A percentile compares a stretch with the other conserved stretches of the same genome.
These are phyloP conservation scores for Suillus spraguei DNA, from an alignment of 768 basidiomycete species.

Conservation along the genomic window DNA sequence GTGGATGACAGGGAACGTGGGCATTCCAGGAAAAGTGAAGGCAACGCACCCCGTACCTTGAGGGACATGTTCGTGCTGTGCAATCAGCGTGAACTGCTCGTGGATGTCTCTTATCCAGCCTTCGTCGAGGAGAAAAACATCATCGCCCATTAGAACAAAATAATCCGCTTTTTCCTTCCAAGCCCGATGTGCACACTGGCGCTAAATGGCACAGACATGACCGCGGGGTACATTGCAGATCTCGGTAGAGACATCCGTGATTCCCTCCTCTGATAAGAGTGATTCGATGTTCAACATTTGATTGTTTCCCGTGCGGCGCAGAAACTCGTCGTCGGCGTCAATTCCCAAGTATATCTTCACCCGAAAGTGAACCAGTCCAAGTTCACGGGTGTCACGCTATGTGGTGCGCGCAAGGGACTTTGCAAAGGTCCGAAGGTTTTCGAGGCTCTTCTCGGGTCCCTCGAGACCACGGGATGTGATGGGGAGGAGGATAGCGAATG, in stretches of 20 bases:
- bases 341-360: slow-evolving; percentile 49
- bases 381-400: slow-evolving; percentile 39
- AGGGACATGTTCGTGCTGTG: slow-evolving; percentile 34
- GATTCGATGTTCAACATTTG: slow-evolving; percentile 30
- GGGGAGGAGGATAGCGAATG: slow-evolving; percentile 58
- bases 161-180: slow-evolving; percentile 53
- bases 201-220: slow-evolving; percentile 56
- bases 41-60: slow-evolving; percentile 58
- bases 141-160: slow-evolving; percentile 55
- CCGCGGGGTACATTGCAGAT: slow-evolving; percentile 44
- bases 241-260: slow-evolving; percentile 40
- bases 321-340: slow-evolving; percentile 49
- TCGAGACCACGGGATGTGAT: slow-evolving; percentile 52
- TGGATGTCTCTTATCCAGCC: slow-evolving; percentile 53
- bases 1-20: slow-evolving; percentile 61
- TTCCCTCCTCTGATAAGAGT: slow-evolving; percentile 39
- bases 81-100: slow-evolving; percentile 38
- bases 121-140: slow-evolving; percentile 50
- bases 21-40: slow-evolving; percentile 65
- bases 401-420: slow-evolving; percentile 49
- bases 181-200: slow-evolving; percentile 49
- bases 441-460: slow-evolving; percentile 41
- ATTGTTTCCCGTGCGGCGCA: slow-evolving; percentile 16
- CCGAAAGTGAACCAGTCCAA: slow-evolving; percentile 35
- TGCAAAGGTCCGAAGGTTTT: slow-evolving; percentile 44